Percentiles rank a stretch among this genome's conserved stretches.
phyloP scores from a whole-genome alignment of 306 rosid genomes.

The Benincasa hispida region DNA sequence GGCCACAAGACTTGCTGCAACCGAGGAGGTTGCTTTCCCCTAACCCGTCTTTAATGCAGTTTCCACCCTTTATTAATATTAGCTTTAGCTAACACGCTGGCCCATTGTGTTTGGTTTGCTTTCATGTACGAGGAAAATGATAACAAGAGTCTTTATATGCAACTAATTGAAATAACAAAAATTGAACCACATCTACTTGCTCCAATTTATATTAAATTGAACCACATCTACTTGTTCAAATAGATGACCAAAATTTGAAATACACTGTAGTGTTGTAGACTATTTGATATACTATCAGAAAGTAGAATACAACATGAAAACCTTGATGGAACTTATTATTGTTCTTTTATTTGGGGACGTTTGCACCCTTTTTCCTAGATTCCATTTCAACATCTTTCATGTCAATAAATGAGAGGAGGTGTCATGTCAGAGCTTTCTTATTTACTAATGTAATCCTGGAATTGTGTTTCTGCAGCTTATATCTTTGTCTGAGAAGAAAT shows the following conservation, averaged over 20 bases:
- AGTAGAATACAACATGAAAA: neutral
- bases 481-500: constrained; percentile 67
- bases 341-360: neutral
- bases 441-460: constrained; percentile 6
- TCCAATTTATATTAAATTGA: neutral
- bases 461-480: constrained; percentile 51
- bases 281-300: neutral
- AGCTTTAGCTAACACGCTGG: neutral
- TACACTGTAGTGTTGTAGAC: too few relatives aligned
- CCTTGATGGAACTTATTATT: neutral
- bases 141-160: neutral
- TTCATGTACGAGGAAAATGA: neutral
- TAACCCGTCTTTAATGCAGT: neutral
- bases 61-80: neutral
- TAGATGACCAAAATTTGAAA: neutral
- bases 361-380: neutral
- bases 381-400: neutral
- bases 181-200: neutral
- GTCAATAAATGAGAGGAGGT: neutral
- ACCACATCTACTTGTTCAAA: too few relatives aligned
- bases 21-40: neutral
- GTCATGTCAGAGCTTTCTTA: neutral
- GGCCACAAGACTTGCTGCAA: neutral
- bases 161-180: too few relatives aligned
- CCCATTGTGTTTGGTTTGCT: neutral